Evolutionary conservation across 2,329 filamentous ascomycete species (phyloP).

Genomic region (Neospermospora avenae): DNA sequence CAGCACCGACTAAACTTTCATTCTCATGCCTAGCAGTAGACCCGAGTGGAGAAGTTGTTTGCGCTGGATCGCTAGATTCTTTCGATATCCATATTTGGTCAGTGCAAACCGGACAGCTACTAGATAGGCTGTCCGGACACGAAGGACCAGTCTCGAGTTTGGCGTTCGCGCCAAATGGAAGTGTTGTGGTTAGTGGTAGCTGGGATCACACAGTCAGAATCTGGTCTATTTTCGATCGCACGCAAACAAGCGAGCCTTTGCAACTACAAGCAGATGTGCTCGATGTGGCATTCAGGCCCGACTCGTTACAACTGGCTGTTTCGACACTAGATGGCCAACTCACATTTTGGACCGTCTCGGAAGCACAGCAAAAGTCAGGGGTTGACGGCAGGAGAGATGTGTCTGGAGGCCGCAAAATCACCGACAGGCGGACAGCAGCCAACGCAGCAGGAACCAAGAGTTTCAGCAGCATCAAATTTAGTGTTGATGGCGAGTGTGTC

Average conservation of each 20-base stretch:
- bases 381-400: slow-evolving; percentile 89
- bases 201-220: slow-evolving; percentile 96
- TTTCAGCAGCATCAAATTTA: slow-evolving; percentile 86
- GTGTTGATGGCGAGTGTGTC: slow-evolving; percentile 85
- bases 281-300: slow-evolving; percentile 80
- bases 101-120: slow-evolving; percentile 91
- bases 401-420: slow-evolving; percentile 84
- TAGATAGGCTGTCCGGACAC: slow-evolving; percentile 87
- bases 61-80: slow-evolving; percentile 90
- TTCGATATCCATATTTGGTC: slow-evolving; percentile 99
- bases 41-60: slow-evolving; percentile 92
- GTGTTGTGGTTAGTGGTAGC: slow-evolving; percentile 81
- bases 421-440: slow-evolving; percentile 85
- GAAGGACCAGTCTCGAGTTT: slow-evolving; percentile 90
- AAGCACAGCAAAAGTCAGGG: slow-evolving; percentile 80
- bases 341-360: slow-evolving; percentile 89
- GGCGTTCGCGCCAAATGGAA: slow-evolving; percentile 83
- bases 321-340: slow-evolving; percentile 92
- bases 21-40: slow-evolving; percentile 97
- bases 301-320: slow-evolving; percentile 86
- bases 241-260: slow-evolving; percentile 91
- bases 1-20: slow-evolving; percentile 83
- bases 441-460: slow-evolving; percentile 88
- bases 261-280: slow-evolving; percentile 91
- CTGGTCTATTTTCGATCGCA: slow-evolving; percentile 92